Evolutionary conservation across 176 grass and related monocot genomes (phyloP), one percentile per base, ranked within the genome.

Genomic region (Bonia amplexicaulis): DNA sequence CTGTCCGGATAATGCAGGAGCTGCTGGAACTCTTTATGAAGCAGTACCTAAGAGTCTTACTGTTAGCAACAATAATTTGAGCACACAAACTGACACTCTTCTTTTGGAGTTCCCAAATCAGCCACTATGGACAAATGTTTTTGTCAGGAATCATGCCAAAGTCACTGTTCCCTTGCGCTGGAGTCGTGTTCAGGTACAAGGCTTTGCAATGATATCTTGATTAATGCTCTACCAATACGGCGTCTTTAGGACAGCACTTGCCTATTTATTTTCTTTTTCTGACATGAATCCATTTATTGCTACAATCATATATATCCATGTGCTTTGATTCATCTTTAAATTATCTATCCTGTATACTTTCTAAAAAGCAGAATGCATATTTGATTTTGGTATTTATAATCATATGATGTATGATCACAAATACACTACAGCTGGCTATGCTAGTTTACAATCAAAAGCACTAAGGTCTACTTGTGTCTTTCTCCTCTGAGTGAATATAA

Each of bases 81-180:
- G 91, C 57, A 99, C 97, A 84, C 90, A 99, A 74, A 96, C 97
- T 82, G 97, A 99, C 79, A 99, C 97, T 37, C 97, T 99, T 84
- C 86, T 99, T 44, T 89, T 99, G 75, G 97, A 99, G 76, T 96
- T 99, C 78, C 97, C 93, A 53, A 92, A 94, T 85, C 97, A 99
- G 80, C 97, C 97, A 85, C 84, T 99, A 70, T 99, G 97, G 97
- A 99, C 97, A 52, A 99, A 99, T 88, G 97, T 99, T 91, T 94
- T 94, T 91, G 87, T 99, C 33, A 94, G 26, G 71, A 99, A 91
- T 89, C 85, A 88, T 79, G 97, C 97, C 41, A 99, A 94, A 92
- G 97, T 93, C 68, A 93, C 88, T 71, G 91, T 99, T 71, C 97
- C 97, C 60, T 92, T 99, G 88, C 91, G 92, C 42, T 99, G 97